Percentiles rank a stretch among this genome's conserved stretches.
Evolutionary conservation across 75 land plant genomes (phyloP).

Genomic region (Selaginella moellendorffii): DNA sequence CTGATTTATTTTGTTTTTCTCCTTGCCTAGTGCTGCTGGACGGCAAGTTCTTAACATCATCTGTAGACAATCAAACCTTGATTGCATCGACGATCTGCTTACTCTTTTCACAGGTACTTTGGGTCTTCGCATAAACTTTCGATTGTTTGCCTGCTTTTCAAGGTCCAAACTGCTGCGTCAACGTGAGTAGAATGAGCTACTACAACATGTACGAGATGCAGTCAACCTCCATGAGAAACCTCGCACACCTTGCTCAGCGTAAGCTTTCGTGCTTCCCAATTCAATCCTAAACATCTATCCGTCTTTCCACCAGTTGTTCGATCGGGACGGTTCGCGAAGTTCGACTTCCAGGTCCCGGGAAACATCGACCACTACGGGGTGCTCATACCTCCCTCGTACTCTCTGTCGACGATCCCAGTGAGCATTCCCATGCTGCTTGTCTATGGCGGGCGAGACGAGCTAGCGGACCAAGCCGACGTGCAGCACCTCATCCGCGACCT

Average conservation of each 20-base stretch:
- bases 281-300: too few relatives aligned
- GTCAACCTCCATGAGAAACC: slow-evolving; percentile 30
- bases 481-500: slow-evolving; percentile 15
- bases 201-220: slow-evolving; percentile 28
- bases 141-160: not conserved
- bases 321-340: slow-evolving; percentile 39
- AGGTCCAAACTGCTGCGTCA: slow-evolving; percentile 32
- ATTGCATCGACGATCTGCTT: slow-evolving; percentile 8
- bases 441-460: slow-evolving; percentile 58
- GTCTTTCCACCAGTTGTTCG: slow-evolving; percentile 46
- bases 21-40: slow-evolving; percentile 19
- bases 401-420: slow-evolving; percentile 46
- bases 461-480: slow-evolving; percentile 57
- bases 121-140: not conserved
- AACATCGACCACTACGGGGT: slow-evolving; percentile 43
- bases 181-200: slow-evolving; percentile 11
- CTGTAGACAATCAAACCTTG: slow-evolving; percentile 7
- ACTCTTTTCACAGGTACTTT: slow-evolving; percentile 15
- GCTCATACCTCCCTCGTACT: slow-evolving; percentile 41
- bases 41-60: slow-evolving; percentile 6
- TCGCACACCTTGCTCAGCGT: slow-evolving; percentile 43
- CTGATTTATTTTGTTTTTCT: not conserved
- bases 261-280: too few relatives aligned
- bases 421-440: slow-evolving; percentile 50
- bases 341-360: slow-evolving; percentile 29